Percentiles rank a stretch among this genome's conserved stretches.
Evolutionary conservation across 257 asterid species (phyloP).

Genomic region (Leptodermis oblonga): DNA sequence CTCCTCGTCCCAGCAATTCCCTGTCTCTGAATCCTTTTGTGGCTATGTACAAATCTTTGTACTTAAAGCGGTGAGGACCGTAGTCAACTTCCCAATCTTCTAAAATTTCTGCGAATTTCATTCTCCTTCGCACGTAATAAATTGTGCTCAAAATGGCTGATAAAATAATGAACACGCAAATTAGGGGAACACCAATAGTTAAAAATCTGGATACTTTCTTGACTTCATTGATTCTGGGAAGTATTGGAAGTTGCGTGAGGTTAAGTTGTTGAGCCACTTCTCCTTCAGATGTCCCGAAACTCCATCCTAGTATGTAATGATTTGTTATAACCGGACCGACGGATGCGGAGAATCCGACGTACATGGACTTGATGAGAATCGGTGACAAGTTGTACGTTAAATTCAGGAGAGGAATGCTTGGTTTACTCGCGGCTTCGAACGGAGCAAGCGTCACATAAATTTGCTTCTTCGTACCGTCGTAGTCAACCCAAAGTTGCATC

Average conservation of each 20-base stretch:
- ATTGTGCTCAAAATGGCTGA: neutral
- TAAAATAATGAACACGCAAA: constrained; percentile 1
- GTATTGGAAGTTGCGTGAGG: constrained; percentile 44
- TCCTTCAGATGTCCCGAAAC: constrained; percentile 39
- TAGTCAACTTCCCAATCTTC: constrained; percentile 68
- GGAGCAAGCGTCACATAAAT: constrained; percentile 49
- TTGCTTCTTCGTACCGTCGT: constrained; percentile 19
- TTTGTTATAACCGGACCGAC: constrained; percentile 34
- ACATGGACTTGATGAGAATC: constrained; percentile 38
- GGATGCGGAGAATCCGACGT: constrained; percentile 58
- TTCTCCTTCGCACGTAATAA: constrained; percentile 26
- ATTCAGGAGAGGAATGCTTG: constrained; percentile 36
- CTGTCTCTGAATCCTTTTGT: constrained; percentile 53
- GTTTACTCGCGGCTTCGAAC: constrained; percentile 22
- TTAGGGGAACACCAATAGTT: constrained; percentile 35
- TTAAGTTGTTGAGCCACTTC: constrained; percentile 24
- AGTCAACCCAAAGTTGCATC: constrained; percentile 62
- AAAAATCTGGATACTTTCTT: constrained; percentile 25
- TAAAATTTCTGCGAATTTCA: constrained; percentile 46
- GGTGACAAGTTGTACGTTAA: constrained; percentile 33
- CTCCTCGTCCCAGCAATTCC: constrained; percentile 52
- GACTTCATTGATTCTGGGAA: constrained; percentile 46
- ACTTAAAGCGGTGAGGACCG: constrained; percentile 52
- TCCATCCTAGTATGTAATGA: constrained; percentile 68
- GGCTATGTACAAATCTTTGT: constrained; percentile 53